These are phyloP conservation scores for Taxawa tesnikishii DNA, from an alignment of 2,329 filamentous ascomycete genomes.

Conservation along the genomic window DNA sequence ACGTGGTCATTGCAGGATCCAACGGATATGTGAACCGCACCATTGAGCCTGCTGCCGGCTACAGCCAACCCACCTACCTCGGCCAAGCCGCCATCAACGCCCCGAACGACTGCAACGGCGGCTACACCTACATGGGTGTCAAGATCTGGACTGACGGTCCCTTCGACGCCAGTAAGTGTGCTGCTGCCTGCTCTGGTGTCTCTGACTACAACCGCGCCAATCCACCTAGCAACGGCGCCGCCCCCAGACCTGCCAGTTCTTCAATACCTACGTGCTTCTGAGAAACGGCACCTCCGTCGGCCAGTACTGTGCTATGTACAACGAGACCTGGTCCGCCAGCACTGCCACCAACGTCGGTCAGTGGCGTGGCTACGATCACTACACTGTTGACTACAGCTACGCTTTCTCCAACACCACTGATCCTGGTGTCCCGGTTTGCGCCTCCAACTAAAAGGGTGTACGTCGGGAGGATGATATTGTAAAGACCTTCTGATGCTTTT, in stretches of 20 bases:
- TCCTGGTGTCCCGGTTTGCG: too few species aligned
- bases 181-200: slow-evolving; percentile 11
- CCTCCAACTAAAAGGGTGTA: too few species aligned
- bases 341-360: slow-evolving; percentile 16
- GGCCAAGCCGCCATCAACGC: slow-evolving; percentile 18
- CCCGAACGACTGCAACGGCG: slow-evolving; percentile 16
- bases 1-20: slow-evolving; percentile 19
- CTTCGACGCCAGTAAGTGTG: slow-evolving; percentile 17
- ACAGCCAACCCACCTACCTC: slow-evolving; percentile 10
- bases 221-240: slow-evolving; percentile 4
- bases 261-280: slow-evolving; percentile 21
- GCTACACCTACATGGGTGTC: slow-evolving; percentile 13
- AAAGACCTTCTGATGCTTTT: too few species aligned
- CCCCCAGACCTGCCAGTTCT: slow-evolving; percentile 18
- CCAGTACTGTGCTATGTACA: slow-evolving; percentile 18
- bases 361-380: slow-evolving; percentile 11
- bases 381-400: slow-evolving; percentile 12
- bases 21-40: slow-evolving; percentile 18
- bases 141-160: slow-evolving; percentile 13
- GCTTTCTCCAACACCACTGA: slow-evolving; percentile 10
- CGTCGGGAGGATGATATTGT: slow-evolving; percentile 12
- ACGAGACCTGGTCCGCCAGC: slow-evolving; percentile 10
- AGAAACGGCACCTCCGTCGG: slow-evolving; percentile 12
- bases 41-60: slow-evolving; percentile 14
- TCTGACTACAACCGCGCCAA: slow-evolving; percentile 6